Conservation (phyloP, 139 green algal genomes). For the Ulvella scutata region DNA sequence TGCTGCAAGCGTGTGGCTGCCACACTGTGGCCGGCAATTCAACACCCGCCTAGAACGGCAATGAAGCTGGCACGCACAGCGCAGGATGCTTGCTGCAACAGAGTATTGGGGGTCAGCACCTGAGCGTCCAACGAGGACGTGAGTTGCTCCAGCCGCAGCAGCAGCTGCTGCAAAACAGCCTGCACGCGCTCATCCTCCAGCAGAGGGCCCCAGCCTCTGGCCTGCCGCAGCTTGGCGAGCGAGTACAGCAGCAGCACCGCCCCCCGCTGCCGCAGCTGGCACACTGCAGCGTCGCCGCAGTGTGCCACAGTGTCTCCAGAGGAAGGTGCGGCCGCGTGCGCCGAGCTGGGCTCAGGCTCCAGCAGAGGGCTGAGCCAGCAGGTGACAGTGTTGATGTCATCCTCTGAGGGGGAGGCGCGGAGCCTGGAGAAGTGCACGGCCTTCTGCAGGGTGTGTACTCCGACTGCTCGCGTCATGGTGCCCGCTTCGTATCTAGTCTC, state of each 20-base stretch:
- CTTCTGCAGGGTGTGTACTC: background rate
- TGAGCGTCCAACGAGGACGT: no score
- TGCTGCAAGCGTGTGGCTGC: no score
- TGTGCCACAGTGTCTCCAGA: no score
- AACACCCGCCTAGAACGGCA: no score
- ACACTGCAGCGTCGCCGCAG: no score
- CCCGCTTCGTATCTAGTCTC: background rate
- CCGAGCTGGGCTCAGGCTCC: background rate
- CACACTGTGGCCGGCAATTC: no score
- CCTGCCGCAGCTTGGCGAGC: background rate
- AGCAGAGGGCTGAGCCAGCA: background rate
- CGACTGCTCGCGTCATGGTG: background rate
- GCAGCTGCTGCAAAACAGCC: no score
- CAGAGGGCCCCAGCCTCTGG: background rate
- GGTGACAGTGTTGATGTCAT: background rate
- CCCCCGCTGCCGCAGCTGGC: background rate
- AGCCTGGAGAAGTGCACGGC: background rate
- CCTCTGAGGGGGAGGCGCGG: background rate
- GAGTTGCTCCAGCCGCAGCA: no score
- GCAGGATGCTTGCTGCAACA: no score
- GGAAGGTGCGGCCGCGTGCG: background rate
- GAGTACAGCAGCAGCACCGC: background rate
- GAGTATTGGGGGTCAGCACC: no score
- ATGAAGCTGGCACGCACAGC: no score
- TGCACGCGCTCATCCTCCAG: no score